phyloP scores from a whole-genome alignment of 2,329 filamentous ascomycete species.

The Aureobasidium lini region DNA sequence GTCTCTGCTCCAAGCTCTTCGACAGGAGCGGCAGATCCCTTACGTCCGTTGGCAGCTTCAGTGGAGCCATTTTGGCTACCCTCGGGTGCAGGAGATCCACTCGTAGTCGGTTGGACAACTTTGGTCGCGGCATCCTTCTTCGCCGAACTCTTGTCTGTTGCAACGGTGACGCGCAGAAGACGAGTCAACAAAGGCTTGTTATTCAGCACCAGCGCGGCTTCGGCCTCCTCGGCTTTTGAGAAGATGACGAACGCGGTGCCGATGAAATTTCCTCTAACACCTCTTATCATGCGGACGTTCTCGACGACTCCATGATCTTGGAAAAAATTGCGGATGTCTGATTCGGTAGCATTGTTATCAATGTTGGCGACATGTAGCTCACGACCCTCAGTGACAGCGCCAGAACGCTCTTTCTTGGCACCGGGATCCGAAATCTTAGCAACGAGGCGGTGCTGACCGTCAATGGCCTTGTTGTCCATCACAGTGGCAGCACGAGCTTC shows the following conservation, averaged over 20 bases:
- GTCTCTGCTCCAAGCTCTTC: slow-evolving; percentile 17
- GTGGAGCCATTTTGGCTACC: slow-evolving; percentile 15
- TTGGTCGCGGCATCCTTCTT: slow-evolving; percentile 16
- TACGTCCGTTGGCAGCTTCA: slow-evolving; percentile 13
- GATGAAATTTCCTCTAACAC: slow-evolving; percentile 59
- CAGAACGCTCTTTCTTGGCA: slow-evolving; percentile 69
- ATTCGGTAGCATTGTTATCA: slow-evolving; percentile 67
- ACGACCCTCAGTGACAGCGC: slow-evolving; percentile 76
- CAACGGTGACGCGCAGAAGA: slow-evolving; percentile 28
- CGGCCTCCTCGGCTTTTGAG: slow-evolving; percentile 43
- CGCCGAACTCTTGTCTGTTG: slow-evolving; percentile 17
- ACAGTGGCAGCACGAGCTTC: slow-evolving; percentile 61
- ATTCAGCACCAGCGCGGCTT: slow-evolving; percentile 27
- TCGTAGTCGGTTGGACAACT: slow-evolving; percentile 8
- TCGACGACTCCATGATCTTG: slow-evolving; percentile 68
- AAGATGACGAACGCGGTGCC: slow-evolving; percentile 80
- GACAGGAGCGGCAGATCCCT: slow-evolving; percentile 23
- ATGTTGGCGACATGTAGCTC: slow-evolving; percentile 84
- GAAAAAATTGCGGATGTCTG: slow-evolving; percentile 65
- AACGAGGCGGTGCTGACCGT: slow-evolving; percentile 59
- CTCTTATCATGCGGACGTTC: slow-evolving; percentile 62
- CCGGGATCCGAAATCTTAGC: slow-evolving; percentile 79
- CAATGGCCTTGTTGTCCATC: slow-evolving; percentile 64
- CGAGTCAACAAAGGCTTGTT: slow-evolving; percentile 28
- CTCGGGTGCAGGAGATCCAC: slow-evolving; percentile 13